A percentile compares a stretch with the other conserved stretches of the same genome.
Conservation (phyloP, 495 filamentous ascomycete species). For the Cairneyella variabilis region DNA sequence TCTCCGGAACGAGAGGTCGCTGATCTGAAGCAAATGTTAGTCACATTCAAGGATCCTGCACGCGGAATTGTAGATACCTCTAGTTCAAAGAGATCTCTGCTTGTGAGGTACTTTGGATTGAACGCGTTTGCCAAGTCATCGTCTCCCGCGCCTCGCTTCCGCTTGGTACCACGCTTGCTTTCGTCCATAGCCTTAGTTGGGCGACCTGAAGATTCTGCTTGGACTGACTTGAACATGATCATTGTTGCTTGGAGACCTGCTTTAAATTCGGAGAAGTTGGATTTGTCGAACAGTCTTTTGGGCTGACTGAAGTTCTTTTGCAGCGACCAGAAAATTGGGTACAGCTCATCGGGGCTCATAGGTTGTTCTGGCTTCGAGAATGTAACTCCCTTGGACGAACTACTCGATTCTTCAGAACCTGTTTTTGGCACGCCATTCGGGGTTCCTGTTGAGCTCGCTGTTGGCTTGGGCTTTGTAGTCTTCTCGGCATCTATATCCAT, state of each 20-base stretch:
- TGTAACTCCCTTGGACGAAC: conserved; percentile 47
- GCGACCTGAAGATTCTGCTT: conserved; percentile 54
- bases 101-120: conserved; percentile 97
- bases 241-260: conserved; percentile 72
- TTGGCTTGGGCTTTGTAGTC: conserved; percentile 15
- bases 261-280: conserved; percentile 74
- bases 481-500: conserved; percentile 49
- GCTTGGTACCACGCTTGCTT: conserved; percentile 59
- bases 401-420: conserved; percentile 34
- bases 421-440: conserved; percentile 28
- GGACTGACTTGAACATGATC: conserved; percentile 71
- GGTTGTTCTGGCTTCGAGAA: conserved; percentile 41
- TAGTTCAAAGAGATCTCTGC: conserved; percentile 88
- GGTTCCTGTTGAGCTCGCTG: no score
- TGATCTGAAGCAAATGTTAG: conserved; percentile 51
- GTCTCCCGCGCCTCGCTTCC: conserved; percentile 63
- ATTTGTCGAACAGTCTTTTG: conserved; percentile 67
- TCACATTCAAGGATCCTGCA: not conserved
- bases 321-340: conserved; percentile 91
- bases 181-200: conserved; percentile 55
- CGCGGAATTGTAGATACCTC: conserved; percentile 58
- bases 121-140: conserved; percentile 67
- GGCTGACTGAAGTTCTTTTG: conserved; percentile 92
- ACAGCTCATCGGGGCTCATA: conserved; percentile 68
- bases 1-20: conserved; percentile 87